Evolutionary conservation across 371 early-diverging fungal genomes (phyloP).

Genomic region (Nematocida major): DNA sequence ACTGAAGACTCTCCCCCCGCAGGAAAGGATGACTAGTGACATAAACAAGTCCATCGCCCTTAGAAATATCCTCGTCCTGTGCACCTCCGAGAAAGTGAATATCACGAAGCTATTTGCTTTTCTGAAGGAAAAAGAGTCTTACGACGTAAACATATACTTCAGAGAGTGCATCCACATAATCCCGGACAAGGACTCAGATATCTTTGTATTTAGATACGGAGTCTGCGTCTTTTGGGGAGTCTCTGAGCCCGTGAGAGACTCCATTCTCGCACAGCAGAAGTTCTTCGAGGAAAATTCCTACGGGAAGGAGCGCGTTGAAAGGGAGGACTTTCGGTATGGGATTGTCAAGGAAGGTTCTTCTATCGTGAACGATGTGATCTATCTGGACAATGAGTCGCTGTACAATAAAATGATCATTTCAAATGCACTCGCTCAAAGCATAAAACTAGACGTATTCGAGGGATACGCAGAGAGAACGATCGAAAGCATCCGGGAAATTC

Average conservation of each 20-base stretch:
- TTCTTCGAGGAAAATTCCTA: conserved; percentile 61
- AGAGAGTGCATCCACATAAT: conserved; percentile 63
- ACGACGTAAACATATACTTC: conserved; percentile 62
- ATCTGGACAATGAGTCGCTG: conserved; percentile 61
- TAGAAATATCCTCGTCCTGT: conserved; percentile 62
- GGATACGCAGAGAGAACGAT: conserved; percentile 62
- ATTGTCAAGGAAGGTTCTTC: conserved; percentile 60
- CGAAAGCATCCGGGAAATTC: conserved; percentile 61
- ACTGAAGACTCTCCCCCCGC: conserved; percentile 53
- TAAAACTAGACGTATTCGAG: conserved; percentile 65
- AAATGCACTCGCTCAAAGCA: conserved; percentile 65
- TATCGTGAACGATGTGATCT: conserved; percentile 65
- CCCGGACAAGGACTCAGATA: conserved; percentile 48
- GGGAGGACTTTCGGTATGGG: conserved; percentile 64
- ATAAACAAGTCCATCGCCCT: conserved; percentile 54
- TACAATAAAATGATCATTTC: conserved; percentile 65
- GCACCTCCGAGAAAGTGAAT: conserved; percentile 64
- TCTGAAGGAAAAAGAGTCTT: conserved; percentile 52
- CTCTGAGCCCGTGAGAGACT: conserved; percentile 52
- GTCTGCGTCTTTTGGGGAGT: conserved; percentile 65
- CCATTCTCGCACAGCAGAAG: conserved; percentile 57
- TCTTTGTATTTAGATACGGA: conserved; percentile 64
- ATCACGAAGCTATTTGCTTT: conserved; percentile 59
- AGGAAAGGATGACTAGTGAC: conserved; percentile 36
- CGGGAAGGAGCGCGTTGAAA: conserved; percentile 52